Base-by-base conservation (phyloP, 106 monocot genomes). In the Allium cepa region DNA sequence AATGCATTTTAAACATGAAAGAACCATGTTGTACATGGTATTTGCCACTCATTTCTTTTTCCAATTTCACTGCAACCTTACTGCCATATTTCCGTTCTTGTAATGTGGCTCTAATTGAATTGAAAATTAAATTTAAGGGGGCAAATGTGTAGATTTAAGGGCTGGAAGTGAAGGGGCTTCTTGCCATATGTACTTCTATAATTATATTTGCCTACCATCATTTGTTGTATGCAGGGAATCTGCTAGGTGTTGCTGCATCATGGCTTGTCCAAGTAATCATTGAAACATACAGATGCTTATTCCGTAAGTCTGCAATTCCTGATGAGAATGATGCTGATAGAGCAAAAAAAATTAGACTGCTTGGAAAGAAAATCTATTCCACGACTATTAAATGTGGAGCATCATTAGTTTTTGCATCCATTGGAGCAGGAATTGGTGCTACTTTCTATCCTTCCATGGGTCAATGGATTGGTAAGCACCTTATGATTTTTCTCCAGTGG, bases 321-420 rank as follows among this genome's bases (percentile, higher is more conserved):
- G 49, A 48, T 68, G 85, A 84, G 74, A 73, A 69, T 6, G 14
- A 52, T 53, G 26, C 52, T 62, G 76, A 69, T 46, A 64, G 47
- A 11, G 22, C 14, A n/a, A 75, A 82, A 57, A 90, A 80, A 62
- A 18, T 90, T 47, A 76, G 55, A 26, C 50, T 80, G 47, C 71
- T 90, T 59, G 58, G 73, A 46, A 99, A 71, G 64, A 87, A 82
- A 69, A 49, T 87, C 10, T 76, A 77, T 57, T 65, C 69, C 1
- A 69, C 79, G 61, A 93, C 83, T 57, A 14, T 92, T 15, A 84
- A 82, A 66, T 81, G 93, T 26, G 71, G 79, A 47, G 74, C 85
- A 46, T 90, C 99, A 65, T 79, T 99, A 64, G 74, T 83, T 72
- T 99, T 93, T 77, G 99, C 93, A 63, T 99, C 99, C 4, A 64